Percentiles rank a stretch among this genome's conserved stretches.
These are phyloP conservation scores for Vicia villosa DNA, from an alignment of 306 rosid species.

Conservation along the genomic window DNA sequence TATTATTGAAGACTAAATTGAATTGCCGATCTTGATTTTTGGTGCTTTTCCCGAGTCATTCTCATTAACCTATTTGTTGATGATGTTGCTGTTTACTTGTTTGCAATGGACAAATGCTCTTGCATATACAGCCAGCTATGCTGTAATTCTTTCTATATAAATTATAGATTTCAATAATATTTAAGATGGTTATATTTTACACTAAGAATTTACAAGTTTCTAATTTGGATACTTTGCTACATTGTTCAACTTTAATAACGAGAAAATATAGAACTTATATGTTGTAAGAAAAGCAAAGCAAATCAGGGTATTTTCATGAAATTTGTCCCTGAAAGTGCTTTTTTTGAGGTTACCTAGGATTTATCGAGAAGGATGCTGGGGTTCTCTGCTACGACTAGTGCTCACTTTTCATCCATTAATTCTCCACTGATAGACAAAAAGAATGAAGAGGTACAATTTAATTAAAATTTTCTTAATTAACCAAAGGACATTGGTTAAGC, in stretches of 20 bases:
- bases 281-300: slow-evolving; percentile 29
- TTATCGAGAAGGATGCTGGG: slow-evolving; percentile 54
- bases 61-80: too few species aligned
- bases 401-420: slow-evolving; percentile 50
- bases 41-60: too few species aligned
- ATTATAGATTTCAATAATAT: slow-evolving; percentile 16
- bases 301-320: slow-evolving; percentile 32
- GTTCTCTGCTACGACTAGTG: slow-evolving; percentile 52
- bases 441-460: slow-evolving; percentile 60
- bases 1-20: too few species aligned
- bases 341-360: slow-evolving; percentile 67
- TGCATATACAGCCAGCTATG: too few species aligned
- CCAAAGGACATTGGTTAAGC: slow-evolving; percentile 19
- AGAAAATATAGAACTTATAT: neutral
- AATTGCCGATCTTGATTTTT: too few species aligned
- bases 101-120: too few species aligned
- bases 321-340: slow-evolving; percentile 48
- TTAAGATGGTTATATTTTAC: slow-evolving; percentile 24
- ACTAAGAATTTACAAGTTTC: too few species aligned
- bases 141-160: too few species aligned
- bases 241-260: slow-evolving; percentile 5
- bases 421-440: slow-evolving; percentile 63
- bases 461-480: slow-evolving; percentile 30
- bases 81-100: too few species aligned
- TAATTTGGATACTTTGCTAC: too few species aligned